These are phyloP conservation scores for Plasmodium knowlesi DNA, from an alignment of 169 alveolate species.

Conservation along the genomic window DNA sequence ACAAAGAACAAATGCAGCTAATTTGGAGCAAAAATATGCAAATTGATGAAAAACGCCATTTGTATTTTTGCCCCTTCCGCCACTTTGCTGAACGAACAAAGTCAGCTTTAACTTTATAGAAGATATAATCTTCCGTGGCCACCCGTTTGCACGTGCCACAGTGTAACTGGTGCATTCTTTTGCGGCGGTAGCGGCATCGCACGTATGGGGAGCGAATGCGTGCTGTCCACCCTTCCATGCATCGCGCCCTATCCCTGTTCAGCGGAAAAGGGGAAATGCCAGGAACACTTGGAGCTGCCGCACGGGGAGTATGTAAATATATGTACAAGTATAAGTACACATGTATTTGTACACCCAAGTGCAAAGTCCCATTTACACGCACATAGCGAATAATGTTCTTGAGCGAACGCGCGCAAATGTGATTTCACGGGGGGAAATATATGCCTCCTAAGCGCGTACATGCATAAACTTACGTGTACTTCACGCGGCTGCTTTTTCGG, in stretches of 20 bases:
- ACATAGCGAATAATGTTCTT: not conserved
- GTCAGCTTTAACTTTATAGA: not conserved
- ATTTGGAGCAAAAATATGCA: not conserved
- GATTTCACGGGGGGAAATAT: not conserved
- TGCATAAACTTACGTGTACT: not conserved
- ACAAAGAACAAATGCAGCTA: not conserved
- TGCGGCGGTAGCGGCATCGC: not conserved
- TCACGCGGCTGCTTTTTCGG: not conserved
- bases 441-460: not conserved
- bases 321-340: not conserved
- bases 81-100: not conserved
- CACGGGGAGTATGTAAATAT: not conserved
- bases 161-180: not conserved
- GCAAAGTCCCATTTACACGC: not conserved
- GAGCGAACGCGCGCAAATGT: not conserved
- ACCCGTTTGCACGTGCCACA: not conserved
- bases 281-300: not conserved
- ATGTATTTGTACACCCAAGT: not conserved
- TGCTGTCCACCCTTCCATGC: not conserved
- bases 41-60: not conserved
- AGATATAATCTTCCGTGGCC: not conserved
- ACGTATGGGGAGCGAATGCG: not conserved
- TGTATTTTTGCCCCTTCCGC: not conserved
- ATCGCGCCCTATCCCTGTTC: not conserved
- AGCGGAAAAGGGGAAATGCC: not conserved